A percentile compares a stretch with the other conserved stretches of the same genome.
phyloP scores from a whole-genome alignment of 768 basidiomycete genomes.

The Tulasnella calospora region DNA sequence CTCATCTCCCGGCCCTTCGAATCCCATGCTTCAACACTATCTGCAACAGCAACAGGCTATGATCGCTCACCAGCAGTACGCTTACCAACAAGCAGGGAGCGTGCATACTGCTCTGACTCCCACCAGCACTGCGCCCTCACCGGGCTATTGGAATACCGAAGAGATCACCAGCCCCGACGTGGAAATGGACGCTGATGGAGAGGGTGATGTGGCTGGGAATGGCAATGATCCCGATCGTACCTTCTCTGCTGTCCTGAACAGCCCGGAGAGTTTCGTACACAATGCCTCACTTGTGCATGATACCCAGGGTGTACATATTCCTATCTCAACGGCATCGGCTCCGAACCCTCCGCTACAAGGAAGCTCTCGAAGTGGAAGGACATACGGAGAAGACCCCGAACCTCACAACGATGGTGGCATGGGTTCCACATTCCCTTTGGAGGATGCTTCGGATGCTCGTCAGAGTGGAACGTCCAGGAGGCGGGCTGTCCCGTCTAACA shows the following conservation, averaged over 20 bases:
- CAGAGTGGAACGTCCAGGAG: background rate
- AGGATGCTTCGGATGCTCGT: background rate
- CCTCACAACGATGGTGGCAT: background rate
- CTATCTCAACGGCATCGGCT: background rate
- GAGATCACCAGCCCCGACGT: background rate
- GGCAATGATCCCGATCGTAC: background rate
- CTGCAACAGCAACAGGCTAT: background rate
- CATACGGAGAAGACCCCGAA: background rate
- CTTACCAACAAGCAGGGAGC: background rate
- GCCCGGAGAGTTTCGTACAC: background rate
- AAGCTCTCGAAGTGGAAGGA: background rate
- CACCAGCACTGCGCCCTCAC: background rate
- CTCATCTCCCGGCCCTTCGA: background rate
- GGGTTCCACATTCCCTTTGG: background rate
- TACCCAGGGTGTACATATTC: background rate
- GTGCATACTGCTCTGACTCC: background rate
- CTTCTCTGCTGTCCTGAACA: background rate
- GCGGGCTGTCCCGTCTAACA: background rate
- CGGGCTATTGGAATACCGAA: background rate
- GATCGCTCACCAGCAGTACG: background rate
- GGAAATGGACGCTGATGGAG: background rate
- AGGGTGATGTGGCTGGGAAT: background rate
- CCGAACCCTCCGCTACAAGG: background rate
- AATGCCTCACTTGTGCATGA: background rate
- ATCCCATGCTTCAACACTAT: constrained; percentile 6